Base-by-base conservation (phyloP, 2,329 filamentous ascomycete genomes). In the Nemania sp. region DNA sequence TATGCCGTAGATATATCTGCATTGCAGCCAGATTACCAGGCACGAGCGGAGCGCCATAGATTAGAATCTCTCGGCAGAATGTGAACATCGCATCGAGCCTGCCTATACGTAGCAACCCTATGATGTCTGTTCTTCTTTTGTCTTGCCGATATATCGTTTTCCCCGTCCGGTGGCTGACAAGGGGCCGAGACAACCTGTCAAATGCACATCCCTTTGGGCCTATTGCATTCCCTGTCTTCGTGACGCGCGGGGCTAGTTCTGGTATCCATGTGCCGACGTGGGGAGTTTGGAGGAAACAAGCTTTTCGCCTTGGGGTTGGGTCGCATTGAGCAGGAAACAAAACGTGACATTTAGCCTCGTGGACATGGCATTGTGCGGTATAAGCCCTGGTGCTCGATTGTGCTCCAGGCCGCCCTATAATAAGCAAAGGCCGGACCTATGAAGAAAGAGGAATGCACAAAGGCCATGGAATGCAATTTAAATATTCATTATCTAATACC, bases 271-370 rank as follows among this genome's bases (percentile, higher is more conserved):
- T 68, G 55, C 66, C 62, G 61, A 29, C 15, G 2, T n/a, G 4
- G 35, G 52, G 54, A 56, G 51, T 61, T 61, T 26, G 41, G 32
- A 15, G 6, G 32, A 29, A 57, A 52, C 56, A 61, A 56, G 61
- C 61, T 68, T 68, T 24, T 3, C 18, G 5, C 1, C 38, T n/a
- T n/a, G 29, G n/a, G 51, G 5, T 15, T 51, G 32, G 32, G 35
- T 8, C 5, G 43, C 22, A 32, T 52, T 49, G 38, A 24, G 11
- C 6, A 47, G 11, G 49, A 41, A 26, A 22, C 58, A n/a, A 57
- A 45, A 26, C 62, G 63, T 63, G 59, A 63, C 54, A 62, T 56
- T 60, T 66, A 53, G 59, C 58, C 67, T 66, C 58, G 58, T 66
- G 63, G 63, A 29, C 49, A 35, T 51, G 35, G 20, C 35, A 26